Percentiles rank a stretch among this genome's conserved stretches.
phyloP scores from a whole-genome alignment of 352 stramenopile species.

The Globisporangium radiosum region DNA sequence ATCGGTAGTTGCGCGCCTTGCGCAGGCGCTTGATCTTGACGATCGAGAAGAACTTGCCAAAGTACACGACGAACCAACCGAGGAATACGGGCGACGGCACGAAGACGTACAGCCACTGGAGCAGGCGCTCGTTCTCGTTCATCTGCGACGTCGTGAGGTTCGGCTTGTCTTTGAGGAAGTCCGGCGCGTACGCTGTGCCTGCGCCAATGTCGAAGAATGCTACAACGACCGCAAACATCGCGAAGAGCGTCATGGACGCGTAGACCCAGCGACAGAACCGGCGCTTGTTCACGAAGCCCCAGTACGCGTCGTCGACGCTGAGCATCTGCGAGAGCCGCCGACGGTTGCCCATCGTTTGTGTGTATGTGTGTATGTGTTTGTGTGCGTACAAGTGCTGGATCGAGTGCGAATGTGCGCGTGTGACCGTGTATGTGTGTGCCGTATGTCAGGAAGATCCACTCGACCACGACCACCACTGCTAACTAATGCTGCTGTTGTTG shows the following conservation, averaged over 20 bases:
- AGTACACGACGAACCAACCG: slow-evolving; percentile 74
- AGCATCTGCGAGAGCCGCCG: slow-evolving; percentile 63
- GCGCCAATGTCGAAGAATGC: slow-evolving; percentile 65
- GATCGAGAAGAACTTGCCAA: slow-evolving; percentile 75
- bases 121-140: slow-evolving; percentile 65
- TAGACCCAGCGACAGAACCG: slow-evolving; percentile 73
- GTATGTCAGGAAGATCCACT: no score
- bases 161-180: slow-evolving; percentile 37
- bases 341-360: slow-evolving; percentile 46
- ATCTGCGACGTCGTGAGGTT: slow-evolving; percentile 45
- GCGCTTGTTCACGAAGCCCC: slow-evolving; percentile 68
- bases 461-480: no score
- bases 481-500: background rate
- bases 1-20: slow-evolving; percentile 76
- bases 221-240: slow-evolving; percentile 70
- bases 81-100: slow-evolving; percentile 61
- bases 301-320: slow-evolving; percentile 68
- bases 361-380: background rate
- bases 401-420: background rate
- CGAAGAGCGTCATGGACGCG: slow-evolving; percentile 65
- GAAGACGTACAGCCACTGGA: slow-evolving; percentile 71
- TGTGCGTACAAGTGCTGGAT: background rate
- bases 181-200: slow-evolving; percentile 39
- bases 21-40: slow-evolving; percentile 70
- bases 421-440: no score